A percentile compares a stretch with the other conserved stretches of the same genome.
phyloP scores from a whole-genome alignment of 345 rosid genomes.

The Cardamine occulta region DNA sequence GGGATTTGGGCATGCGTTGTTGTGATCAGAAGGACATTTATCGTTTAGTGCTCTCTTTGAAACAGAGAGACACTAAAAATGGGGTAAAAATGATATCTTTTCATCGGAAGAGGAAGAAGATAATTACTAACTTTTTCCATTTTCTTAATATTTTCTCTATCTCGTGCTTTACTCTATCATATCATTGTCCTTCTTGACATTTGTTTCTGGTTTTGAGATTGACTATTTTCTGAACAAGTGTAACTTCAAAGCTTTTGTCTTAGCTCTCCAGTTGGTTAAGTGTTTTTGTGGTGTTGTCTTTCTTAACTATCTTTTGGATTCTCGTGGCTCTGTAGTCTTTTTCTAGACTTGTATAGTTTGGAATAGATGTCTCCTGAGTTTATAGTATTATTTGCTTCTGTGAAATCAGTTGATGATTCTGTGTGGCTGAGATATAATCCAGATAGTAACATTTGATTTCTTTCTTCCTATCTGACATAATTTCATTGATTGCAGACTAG shows the following conservation, averaged over 20 bases:
- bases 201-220: slow-evolving; percentile 15
- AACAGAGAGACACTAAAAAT: slow-evolving; percentile 17
- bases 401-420: slow-evolving; percentile 19
- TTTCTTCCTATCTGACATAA: slow-evolving; percentile 12
- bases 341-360: slow-evolving; percentile 14
- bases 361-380: slow-evolving; percentile 1
- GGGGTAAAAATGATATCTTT: neutral
- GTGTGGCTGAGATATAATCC: slow-evolving; percentile 12
- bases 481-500: slow-evolving; percentile 35
- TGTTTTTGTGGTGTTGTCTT: neutral
- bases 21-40: slow-evolving; percentile 34
- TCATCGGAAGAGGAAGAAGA: neutral
- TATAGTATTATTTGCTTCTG: neutral
- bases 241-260: slow-evolving; percentile 4
- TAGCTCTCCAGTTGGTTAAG: slow-evolving; percentile 1
- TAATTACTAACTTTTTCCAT: neutral
- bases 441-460: neutral
- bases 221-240: slow-evolving; percentile 1
- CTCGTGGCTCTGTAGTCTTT: neutral
- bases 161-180: neutral
- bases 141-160: neutral
- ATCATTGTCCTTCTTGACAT: neutral
- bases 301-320: neutral
- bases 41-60: slow-evolving; percentile 22
- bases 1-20: slow-evolving; percentile 30